Conservation (phyloP, 73 alveolate species). For the Tetrahymena thermophila region DNA sequence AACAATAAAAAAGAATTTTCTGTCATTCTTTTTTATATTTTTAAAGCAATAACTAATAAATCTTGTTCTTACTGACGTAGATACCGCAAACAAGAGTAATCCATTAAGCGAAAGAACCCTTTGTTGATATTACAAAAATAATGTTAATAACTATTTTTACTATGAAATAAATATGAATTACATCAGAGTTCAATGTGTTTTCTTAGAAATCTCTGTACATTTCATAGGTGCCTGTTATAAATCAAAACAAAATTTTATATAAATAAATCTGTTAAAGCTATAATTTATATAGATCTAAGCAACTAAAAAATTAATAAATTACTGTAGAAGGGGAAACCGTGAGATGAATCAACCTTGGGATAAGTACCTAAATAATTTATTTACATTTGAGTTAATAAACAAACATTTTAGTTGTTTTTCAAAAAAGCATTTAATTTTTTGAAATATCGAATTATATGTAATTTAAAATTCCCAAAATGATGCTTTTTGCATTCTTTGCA, state of each 20-base stretch:
- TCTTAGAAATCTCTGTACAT: conserved; percentile 45
- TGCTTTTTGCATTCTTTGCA: neutral
- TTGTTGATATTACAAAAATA: neutral
- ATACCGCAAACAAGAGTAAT: conserved; percentile 23
- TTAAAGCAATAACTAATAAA: neutral
- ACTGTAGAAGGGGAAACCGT: conserved; percentile 26
- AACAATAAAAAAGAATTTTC: neutral
- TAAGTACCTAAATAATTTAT: conserved; percentile 24
- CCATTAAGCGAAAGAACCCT: conserved; percentile 46
- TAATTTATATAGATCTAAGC: neutral
- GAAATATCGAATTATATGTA: neutral
- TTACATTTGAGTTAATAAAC: neutral
- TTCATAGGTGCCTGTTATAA: conserved; percentile 22
- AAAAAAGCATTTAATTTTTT: neutral
- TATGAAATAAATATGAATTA: neutral
- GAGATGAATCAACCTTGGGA: conserved; percentile 45
- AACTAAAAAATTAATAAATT: neutral
- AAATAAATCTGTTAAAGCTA: neutral
- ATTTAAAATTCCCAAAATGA: neutral
- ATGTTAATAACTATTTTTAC: neutral
- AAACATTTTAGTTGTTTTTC: neutral
- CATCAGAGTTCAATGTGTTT: conserved; percentile 42
- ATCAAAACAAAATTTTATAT: neutral
- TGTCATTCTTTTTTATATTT: too few species aligned
- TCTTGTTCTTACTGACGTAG: neutral